Evolutionary conservation across 2,329 filamentous ascomycete species (phyloP), one percentile per base, ranked within the genome.

Genomic region (Sclerotinia borealis): DNA sequence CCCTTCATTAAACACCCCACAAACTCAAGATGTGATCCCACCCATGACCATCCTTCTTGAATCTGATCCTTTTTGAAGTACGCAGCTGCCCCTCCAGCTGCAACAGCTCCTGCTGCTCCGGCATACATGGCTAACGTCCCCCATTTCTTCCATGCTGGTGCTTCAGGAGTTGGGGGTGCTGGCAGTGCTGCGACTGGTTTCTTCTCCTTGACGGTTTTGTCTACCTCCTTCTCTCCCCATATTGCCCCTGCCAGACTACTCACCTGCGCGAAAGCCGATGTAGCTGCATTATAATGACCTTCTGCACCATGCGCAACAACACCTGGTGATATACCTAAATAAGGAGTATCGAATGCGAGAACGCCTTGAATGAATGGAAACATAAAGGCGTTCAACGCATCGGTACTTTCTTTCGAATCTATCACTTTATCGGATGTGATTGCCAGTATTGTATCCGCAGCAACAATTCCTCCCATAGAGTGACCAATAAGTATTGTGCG

Each of bases 261-360:
- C 68, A 91, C 76, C 75, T 87, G 83, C 8, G 85, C 79, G 59
- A 95, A 84, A 5, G 91, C 89, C 0, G 86, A 82, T 6, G 85
- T 82, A 9, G 88, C 89, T 48, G 86, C 87, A 65, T 88, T 89
- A 77, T 93, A 93, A 71, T 96, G 92, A 48, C 85, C 88, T 79
- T 98, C 92, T 7, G 93, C 93, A 65, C 88, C 87, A 74, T 93
- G 89, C 4, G 91, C 90, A n/a, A 95, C 87, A 1, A 95, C 89
- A 31, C 90, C 89, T 0, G 91, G 90, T 27, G 88, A 85, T 68
- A 93, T 92, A 63, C 90, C 90, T 1, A 95, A 83, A 75, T 90
- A 99, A 1, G 95, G 95, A 0, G 95, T 99, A 77, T 98, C 93
- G 74, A 97, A 96, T 58, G 93, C 91, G 54, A 98, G 83, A 31